phyloP scores from a whole-genome alignment of 495 filamentous ascomycete species.

The Lasiosphaeria ovina region DNA sequence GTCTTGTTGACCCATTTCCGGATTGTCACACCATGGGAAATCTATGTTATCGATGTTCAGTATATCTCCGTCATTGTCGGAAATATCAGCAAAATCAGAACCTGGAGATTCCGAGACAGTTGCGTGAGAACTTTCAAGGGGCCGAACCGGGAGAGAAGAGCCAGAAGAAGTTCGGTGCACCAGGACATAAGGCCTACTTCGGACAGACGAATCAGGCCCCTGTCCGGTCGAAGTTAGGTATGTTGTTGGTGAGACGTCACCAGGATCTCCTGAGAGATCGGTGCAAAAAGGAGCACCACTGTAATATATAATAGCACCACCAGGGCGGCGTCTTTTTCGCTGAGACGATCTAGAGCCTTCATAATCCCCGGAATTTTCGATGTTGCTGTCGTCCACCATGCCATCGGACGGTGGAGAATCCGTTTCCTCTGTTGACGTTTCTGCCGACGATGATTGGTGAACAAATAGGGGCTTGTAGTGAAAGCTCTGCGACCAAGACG shows the following conservation, averaged over 20 bases:
- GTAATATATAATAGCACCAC: conserved; percentile 80
- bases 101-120: conserved; percentile 16
- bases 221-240: conserved; percentile 40
- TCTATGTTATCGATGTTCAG: conserved; percentile 31
- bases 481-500: conserved; percentile 46
- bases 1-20: conserved; percentile 21
- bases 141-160: conserved; percentile 42
- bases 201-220: conserved; percentile 21
- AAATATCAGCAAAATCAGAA: conserved; percentile 20
- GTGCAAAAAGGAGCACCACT: conserved; percentile 71
- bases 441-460: conserved; percentile 43
- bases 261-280: conserved; percentile 66
- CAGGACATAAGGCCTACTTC: neutral
- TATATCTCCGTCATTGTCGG: conserved; percentile 25
- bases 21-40: conserved; percentile 38
- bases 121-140: conserved; percentile 35
- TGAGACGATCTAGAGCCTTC: conserved; percentile 44
- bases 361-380: conserved; percentile 30
- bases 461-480: conserved; percentile 65
- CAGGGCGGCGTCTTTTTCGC: conserved; percentile 46
- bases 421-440: conserved; percentile 43
- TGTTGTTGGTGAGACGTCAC: conserved; percentile 36
- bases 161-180: conserved; percentile 38
- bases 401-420: conserved; percentile 26
- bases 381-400: conserved; percentile 37